Base-by-base conservation (phyloP, 2,329 filamentous ascomycete genomes). In the Didymella glomerata region DNA sequence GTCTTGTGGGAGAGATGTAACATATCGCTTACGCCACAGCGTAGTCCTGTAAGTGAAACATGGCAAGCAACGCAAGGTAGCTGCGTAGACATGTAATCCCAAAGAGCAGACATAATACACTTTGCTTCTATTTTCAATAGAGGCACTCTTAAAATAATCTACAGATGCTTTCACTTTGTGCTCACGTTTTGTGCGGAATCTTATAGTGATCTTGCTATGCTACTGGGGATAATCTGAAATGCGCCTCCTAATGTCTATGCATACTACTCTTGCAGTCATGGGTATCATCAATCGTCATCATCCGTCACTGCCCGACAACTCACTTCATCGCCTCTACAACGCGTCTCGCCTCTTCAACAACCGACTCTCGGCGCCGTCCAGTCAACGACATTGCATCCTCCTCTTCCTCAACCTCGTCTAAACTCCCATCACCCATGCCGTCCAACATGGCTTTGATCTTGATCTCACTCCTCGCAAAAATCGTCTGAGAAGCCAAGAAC, bases 381-480 rank as follows among this genome's bases (percentile, higher is more conserved):
- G 11, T 13, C 32, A 47, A 10, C 16, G n/a, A 9, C 18, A 25
- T 20, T 8, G 8, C 56, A 20, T 24, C 25, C 14, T 44, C 48
- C 14, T 38, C 45, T 45, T 56, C 63, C 28, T 47, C 50, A 2
- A 24, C 36, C n/a, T 63, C 60, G 6, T 52, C 51, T 4, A 51
- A 41, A 13, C 50, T 62, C 27, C 68, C 68, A 4, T 51, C 50
- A 3, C 56, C 38, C 24, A 70, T 58, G 4, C 63, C 62, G 25
- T 51, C 57, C 42, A 73, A 30, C 57, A 70, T 58, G 2, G 59
- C 62, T 30, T 65, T 64, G 34, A 74, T 62, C 51, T 65, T 57
- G 8, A 71, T 62, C 52, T 74, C 69, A 25, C 62, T 70, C 55
- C 70, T 67, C 27, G 66, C 69, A 48, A 72, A 66, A 41, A 75